These are phyloP conservation scores for Venturia aucupariae DNA, from an alignment of 2,329 filamentous ascomycete species.

Conservation along the genomic window DNA sequence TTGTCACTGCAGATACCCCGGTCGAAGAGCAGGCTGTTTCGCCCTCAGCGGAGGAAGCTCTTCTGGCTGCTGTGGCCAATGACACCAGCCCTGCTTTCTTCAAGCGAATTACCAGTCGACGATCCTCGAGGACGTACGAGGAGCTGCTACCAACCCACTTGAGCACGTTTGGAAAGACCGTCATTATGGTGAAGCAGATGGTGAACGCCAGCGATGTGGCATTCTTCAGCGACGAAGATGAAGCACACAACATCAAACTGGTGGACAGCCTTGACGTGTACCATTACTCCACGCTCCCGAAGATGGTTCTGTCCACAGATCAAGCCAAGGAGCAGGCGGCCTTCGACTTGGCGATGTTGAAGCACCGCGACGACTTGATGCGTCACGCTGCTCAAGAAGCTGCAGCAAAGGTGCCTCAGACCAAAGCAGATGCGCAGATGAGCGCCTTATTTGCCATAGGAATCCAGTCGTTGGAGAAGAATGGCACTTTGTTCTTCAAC, in stretches of 20 bases:
- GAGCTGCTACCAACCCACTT: too few relatives aligned
- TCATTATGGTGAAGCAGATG: neutral
- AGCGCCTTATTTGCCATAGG: neutral
- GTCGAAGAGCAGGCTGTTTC: neutral
- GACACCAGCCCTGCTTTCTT: neutral
- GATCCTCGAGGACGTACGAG: neutral
- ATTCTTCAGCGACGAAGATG: neutral
- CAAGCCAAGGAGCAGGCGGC: neutral
- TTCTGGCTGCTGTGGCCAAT: neutral
- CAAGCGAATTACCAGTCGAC: neutral
- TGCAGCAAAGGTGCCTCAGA: neutral
- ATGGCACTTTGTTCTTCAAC: neutral
- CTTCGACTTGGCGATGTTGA: neutral
- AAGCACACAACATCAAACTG: neutral
- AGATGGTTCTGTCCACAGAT: neutral
- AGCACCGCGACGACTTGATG: neutral
- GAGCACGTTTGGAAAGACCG: neutral
- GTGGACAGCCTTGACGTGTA: neutral
- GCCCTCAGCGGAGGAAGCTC: neutral
- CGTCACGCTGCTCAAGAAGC: neutral
- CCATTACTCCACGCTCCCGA: neutral
- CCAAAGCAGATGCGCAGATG: neutral
- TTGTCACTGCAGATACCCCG: too few relatives aligned
- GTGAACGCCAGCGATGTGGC: neutral
- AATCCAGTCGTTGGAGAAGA: neutral